These are phyloP conservation scores for Sporothrix dimorphospora DNA, from an alignment of 2,329 filamentous ascomycete species.

Conservation along the genomic window DNA sequence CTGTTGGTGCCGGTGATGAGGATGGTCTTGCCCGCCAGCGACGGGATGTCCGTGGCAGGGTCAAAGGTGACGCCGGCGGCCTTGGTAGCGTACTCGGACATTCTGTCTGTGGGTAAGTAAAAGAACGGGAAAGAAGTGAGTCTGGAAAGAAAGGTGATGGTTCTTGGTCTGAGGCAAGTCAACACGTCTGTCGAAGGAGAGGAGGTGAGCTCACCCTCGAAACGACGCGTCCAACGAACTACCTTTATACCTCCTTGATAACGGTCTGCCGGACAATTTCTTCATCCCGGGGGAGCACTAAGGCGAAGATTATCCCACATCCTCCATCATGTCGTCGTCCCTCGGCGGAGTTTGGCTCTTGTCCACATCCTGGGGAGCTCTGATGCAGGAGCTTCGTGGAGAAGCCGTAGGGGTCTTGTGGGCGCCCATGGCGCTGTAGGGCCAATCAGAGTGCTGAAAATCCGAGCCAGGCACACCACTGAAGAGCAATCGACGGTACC, in stretches of 20 bases:
- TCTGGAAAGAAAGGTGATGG: not conserved
- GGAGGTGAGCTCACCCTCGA: not conserved
- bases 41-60: slow-evolving; percentile 43
- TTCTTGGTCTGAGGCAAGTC: not conserved
- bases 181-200: not conserved
- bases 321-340: not conserved
- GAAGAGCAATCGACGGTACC: not conserved
- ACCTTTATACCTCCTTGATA: not conserved
- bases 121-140: not conserved
- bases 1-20: slow-evolving; percentile 54
- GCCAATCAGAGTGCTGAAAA: slow-evolving; percentile 5
- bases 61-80: slow-evolving; percentile 37
- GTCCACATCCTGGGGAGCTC: not conserved
- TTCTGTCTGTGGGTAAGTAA: not conserved
- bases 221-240: not conserved
- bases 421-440: not conserved
- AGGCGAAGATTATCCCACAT: not conserved
- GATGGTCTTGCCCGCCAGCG: slow-evolving; percentile 47
- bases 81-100: not conserved
- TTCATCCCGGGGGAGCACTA: not conserved
- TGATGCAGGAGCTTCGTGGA: not conserved
- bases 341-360: not conserved
- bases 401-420: not conserved
- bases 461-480: slow-evolving; percentile 5
- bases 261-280: not conserved